Conservation (phyloP, 73 alveolate genomes). For the Paramecium caudatum region DNA sequence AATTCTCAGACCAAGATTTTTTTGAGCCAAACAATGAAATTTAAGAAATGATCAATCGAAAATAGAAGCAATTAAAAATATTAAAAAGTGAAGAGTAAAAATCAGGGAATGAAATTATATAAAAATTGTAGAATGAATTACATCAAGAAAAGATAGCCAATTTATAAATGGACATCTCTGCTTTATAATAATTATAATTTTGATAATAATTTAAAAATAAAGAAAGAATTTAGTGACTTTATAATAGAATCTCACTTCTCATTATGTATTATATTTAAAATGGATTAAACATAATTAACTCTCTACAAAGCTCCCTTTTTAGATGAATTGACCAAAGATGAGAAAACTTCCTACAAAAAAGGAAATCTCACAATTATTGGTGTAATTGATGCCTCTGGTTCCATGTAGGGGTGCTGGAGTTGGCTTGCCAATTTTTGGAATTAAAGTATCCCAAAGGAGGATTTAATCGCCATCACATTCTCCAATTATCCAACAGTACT, state of each 20-base stretch:
- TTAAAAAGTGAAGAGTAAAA: not conserved
- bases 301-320: not conserved
- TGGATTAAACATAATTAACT: not conserved
- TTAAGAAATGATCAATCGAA: not conserved
- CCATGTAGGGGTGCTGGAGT: constrained; percentile 70
- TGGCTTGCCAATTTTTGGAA: constrained; percentile 75
- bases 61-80: not conserved
- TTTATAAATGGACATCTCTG: constrained; percentile 2
- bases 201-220: not conserved
- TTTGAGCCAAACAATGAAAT: constrained; percentile 4
- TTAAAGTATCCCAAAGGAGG: constrained; percentile 65
- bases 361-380: constrained; percentile 60
- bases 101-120: not conserved
- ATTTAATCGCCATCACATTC: constrained; percentile 46
- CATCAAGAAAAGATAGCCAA: not conserved
- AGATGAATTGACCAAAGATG: not conserved
- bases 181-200: not conserved
- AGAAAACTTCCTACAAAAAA: not conserved
- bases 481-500: constrained; percentile 29
- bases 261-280: not conserved
- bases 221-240: not conserved
- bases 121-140: not conserved
- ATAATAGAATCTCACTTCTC: not conserved
- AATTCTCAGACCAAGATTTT: not conserved
- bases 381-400: constrained; percentile 76